These are phyloP conservation scores for Xylaria sp. DNA, from an alignment of 2,329 filamentous ascomycete species.

Conservation along the genomic window DNA sequence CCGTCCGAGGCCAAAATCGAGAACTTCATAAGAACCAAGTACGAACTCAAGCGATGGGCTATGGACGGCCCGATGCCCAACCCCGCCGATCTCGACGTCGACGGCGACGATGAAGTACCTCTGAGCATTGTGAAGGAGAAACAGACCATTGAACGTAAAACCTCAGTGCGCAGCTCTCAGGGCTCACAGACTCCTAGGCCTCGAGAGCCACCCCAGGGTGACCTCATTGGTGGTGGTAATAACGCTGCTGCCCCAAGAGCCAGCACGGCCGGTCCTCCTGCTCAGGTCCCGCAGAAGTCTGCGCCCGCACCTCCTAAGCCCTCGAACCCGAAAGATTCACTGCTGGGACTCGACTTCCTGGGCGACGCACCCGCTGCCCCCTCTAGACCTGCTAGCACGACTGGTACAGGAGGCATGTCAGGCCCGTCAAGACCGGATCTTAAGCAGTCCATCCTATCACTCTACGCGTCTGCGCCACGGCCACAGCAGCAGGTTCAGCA, in stretches of 20 bases:
- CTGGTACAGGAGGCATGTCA: conserved; percentile 54
- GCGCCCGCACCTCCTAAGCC: conserved; percentile 62
- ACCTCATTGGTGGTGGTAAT: conserved; percentile 77
- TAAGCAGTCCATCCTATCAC: conserved; percentile 93
- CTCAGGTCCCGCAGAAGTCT: conserved; percentile 52
- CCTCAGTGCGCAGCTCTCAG: conserved; percentile 56
- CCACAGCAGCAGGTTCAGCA: conserved; percentile 46
- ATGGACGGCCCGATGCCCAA: conserved; percentile 96
- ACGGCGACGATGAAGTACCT: conserved; percentile 77
- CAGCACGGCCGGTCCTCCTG: conserved; percentile 64
- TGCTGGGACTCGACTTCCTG: conserved; percentile 90
- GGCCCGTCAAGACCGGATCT: conserved; percentile 80
- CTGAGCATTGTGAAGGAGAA: conserved; percentile 61
- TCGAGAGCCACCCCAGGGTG: conserved; percentile 49
- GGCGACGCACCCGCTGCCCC: conserved; percentile 64
- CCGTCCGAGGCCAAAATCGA: conserved; percentile 98
- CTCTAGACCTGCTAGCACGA: conserved; percentile 77
- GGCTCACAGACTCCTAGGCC: conserved; percentile 40
- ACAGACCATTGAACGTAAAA: conserved; percentile 56
- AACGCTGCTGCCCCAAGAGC: conserved; percentile 64
- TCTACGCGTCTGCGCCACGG: conserved; percentile 81
- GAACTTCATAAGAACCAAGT: conserved; percentile 99
- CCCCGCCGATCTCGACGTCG: conserved; percentile 76
- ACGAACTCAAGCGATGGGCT: conserved; percentile 98
- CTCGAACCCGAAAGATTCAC: conserved; percentile 76